A percentile compares a stretch with the other conserved stretches of the same genome.
These are phyloP conservation scores for Aspergillus neotritici DNA, from an alignment of 2,329 filamentous ascomycete genomes.

Conservation along the genomic window DNA sequence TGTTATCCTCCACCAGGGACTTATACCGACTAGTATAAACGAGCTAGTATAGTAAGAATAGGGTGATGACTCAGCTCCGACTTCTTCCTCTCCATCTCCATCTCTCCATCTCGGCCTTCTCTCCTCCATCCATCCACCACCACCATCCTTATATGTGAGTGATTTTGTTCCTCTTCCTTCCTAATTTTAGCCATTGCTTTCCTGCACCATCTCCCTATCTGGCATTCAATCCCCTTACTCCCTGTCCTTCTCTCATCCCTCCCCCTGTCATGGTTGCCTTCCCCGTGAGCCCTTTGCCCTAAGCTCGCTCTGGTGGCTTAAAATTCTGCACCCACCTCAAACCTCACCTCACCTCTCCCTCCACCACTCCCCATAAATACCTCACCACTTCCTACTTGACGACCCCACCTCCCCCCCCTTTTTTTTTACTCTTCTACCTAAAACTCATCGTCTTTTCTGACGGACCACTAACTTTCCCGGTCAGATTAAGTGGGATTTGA, in stretches of 20 bases:
- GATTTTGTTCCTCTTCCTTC: background rate
- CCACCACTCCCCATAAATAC: conserved; percentile 11
- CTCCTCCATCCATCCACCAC: background rate
- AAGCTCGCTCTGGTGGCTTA: conserved; percentile 14
- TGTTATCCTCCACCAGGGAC: no score
- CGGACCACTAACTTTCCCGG: conserved; percentile 13
- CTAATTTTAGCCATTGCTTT: conserved; percentile 5
- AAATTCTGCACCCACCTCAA: conserved; percentile 17
- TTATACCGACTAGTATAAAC: no score
- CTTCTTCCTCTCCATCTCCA: background rate
- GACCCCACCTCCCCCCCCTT: background rate
- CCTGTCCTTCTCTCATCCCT: background rate
- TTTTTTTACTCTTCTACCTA: conserved; percentile 1
- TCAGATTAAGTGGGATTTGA: conserved; percentile 6
- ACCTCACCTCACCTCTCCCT: conserved; percentile 1
- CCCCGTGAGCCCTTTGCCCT: conserved; percentile 22
- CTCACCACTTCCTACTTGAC: background rate
- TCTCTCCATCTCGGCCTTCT: background rate
- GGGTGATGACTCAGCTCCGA: no score
- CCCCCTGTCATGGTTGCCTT: conserved; percentile 11
- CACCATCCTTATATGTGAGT: conserved; percentile 7
- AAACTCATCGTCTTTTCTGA: background rate
- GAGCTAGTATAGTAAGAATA: no score
- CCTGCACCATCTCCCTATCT: background rate
- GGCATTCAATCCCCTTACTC: background rate